phyloP scores from a whole-genome alignment of 306 rosid genomes.

The Hylodesmum podocarpum region DNA sequence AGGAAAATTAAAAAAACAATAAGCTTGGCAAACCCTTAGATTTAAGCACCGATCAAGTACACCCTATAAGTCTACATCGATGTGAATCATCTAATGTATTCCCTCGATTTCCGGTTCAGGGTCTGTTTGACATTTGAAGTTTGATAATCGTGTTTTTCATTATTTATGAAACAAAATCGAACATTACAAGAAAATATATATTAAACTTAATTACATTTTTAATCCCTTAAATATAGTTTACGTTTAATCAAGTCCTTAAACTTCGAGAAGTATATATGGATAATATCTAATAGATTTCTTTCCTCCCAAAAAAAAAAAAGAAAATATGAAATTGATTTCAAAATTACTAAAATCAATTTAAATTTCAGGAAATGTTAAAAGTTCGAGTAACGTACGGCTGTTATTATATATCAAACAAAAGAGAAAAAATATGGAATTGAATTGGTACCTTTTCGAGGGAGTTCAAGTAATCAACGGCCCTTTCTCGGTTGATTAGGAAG shows the following conservation, averaged over 20 bases:
- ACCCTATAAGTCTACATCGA: neutral
- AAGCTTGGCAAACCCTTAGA: neutral
- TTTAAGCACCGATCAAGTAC: neutral
- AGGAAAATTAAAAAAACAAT: neutral
- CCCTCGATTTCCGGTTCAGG: neutral
- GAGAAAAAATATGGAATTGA: too few species aligned
- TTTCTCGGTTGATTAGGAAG: constrained; percentile 74
- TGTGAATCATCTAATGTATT: neutral
- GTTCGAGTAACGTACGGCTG: too few species aligned
- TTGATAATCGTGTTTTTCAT: neutral
- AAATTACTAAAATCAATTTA: too few species aligned
- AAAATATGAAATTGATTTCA: too few species aligned
- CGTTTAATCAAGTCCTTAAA: too few species aligned
- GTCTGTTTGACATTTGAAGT: neutral
- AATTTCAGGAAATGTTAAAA: too few species aligned
- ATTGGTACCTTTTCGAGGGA: constrained; percentile 71
- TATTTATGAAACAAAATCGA: neutral
- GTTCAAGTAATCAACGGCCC: constrained; percentile 85
- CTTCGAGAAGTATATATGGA: neutral
- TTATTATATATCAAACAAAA: too few species aligned
- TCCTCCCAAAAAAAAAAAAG: too few species aligned
- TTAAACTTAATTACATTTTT: too few species aligned
- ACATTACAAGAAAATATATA: neutral
- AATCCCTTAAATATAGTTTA: too few species aligned
- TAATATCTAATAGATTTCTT: neutral